Base-by-base conservation (phyloP, 2,329 filamentous ascomycete species). In the Colletotrichum gloeosporioides region DNA sequence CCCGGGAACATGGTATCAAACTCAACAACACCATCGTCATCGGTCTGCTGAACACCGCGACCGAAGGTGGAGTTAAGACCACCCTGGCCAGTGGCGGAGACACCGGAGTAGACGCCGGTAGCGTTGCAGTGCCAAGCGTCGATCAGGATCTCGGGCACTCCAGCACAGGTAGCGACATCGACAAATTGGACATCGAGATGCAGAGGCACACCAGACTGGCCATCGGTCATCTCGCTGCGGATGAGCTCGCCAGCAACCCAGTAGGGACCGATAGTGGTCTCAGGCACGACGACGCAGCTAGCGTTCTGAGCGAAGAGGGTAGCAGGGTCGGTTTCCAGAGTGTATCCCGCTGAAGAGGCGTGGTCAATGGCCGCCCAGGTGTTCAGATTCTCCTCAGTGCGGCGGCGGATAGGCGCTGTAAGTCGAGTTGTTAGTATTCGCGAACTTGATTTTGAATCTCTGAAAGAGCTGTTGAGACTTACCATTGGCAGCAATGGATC, bases 1-100 rank as follows among this genome's bases (percentile, higher is more conserved):
- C 87, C 86, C 2, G 86, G 87, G 77, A 87, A 87, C 77, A 87
- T 79, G 13, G 85, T 84, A 22, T 84, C 82, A 73, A 88, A 87
- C 71, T 85, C 81, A 84, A 69, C 34, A 83, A 64, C 53, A 1
- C 57, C 31, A 25, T 70, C 49, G 1, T 25, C 12, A 29, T 82
- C 16, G 77, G 80, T 72, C 81, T 80, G 22, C 25, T 32, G 65
- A 57, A 68, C 31, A n/a, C 49, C 65, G 31, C 44, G 44, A n/a
- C 39, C 39, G 18, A 18, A 57, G n/a, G 39, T 68, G 16, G 29
- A 55, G 15, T 68, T 68, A 3, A 55, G 65, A 8, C 29, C 29
- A 6, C 39, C 44, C 15, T 68, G 49, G 5, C 80, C 80, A 5
- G 44, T 66, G 9, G 75, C 74, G 25, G 77, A 79, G 39, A 82